Conservation (phyloP, 257 asterid genomes). For the Plectranthus barbatus region DNA sequence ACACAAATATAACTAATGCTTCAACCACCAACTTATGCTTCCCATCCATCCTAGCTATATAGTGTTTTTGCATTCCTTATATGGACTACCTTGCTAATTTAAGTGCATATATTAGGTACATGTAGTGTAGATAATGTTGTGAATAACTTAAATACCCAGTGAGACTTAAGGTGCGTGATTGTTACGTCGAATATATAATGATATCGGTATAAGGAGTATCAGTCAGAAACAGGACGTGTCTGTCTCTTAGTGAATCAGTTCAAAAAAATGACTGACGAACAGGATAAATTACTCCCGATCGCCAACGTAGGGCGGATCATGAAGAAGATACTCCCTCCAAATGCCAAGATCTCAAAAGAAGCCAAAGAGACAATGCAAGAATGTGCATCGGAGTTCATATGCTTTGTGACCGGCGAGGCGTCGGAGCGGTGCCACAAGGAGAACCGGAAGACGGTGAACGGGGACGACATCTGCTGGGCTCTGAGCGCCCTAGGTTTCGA, state of each 20-base stretch:
- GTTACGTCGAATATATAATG: neutral
- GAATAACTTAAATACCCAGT: neutral
- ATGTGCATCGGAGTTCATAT: conserved; percentile 57
- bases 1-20: conserved; percentile 12
- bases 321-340: conserved; percentile 47
- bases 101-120: neutral
- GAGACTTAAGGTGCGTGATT: neutral
- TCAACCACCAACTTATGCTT: conserved; percentile 34
- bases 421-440: conserved; percentile 46
- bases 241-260: neutral
- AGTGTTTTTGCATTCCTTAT: neutral
- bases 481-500: conserved; percentile 47
- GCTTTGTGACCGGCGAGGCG: conserved; percentile 63
- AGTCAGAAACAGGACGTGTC: neutral
- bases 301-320: conserved; percentile 69
- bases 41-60: conserved; percentile 3
- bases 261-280: conserved; percentile 29
- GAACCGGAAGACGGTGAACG: conserved; percentile 57
- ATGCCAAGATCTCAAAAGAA: conserved; percentile 53
- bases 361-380: conserved; percentile 58
- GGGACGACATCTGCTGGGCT: conserved; percentile 63
- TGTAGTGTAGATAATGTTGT: neutral
- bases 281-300: conserved; percentile 47
- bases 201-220: neutral
- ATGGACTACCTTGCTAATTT: neutral